Percentiles rank a stretch among this genome's conserved stretches.
phyloP scores from a whole-genome alignment of 192 early-diverging fungal genomes.

The Gigaspora rosea region DNA sequence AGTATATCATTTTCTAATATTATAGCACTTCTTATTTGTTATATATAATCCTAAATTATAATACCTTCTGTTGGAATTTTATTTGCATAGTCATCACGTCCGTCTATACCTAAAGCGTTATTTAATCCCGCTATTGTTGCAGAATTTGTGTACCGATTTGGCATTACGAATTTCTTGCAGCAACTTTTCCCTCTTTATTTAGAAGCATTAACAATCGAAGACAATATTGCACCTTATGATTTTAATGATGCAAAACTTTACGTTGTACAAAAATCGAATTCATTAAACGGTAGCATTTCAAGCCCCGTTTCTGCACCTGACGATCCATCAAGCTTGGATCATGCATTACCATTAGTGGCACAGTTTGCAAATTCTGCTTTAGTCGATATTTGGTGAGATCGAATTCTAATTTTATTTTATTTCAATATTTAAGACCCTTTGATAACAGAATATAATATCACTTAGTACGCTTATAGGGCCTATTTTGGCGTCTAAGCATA shows the following conservation, averaged over 20 bases:
- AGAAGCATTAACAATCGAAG: constrained; percentile 52
- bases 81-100: constrained; percentile 45
- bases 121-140: constrained; percentile 42
- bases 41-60: no score
- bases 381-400: constrained; percentile 52
- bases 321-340: constrained; percentile 6
- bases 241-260: constrained; percentile 8
- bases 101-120: constrained; percentile 47
- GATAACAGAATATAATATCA: background rate
- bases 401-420: background rate
- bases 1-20: constrained; percentile 36
- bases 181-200: constrained; percentile 60
- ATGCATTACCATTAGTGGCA: constrained; percentile 34
- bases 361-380: constrained; percentile 50
- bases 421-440: background rate
- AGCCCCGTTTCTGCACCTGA: background rate
- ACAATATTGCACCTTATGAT: constrained; percentile 30
- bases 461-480: constrained; percentile 51
- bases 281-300: background rate
- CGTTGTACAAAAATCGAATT: background rate
- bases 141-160: constrained; percentile 53
- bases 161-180: constrained; percentile 53
- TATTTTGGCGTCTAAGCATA: constrained; percentile 57
- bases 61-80: no score
- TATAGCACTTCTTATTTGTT: background rate